Evolutionary conservation across 23 red algal species (phyloP), one percentile per base, ranked within the genome.

Genomic region (Gracilaria domingensis): DNA sequence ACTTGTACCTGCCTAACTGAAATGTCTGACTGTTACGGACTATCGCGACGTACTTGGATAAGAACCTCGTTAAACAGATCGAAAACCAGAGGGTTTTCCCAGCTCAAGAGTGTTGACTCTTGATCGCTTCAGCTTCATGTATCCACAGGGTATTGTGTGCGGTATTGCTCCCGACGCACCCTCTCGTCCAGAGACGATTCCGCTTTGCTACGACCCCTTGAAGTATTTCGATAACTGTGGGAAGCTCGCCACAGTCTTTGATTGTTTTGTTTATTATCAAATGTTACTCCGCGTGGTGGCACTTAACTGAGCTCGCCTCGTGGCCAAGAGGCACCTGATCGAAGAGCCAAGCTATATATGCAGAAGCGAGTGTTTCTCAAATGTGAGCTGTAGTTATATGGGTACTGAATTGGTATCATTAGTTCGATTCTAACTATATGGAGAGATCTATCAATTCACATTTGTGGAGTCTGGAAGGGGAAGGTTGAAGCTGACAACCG

Each of bases 1-100:
- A 89, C 48, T 62, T 89, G 34, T 79, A 89, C 55, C 74, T 89
- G 2, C 85, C 69, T 23, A 76, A 79, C 49, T 89, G 23, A 80
- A 58, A 64, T 2, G 44, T 48, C 24, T 77, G 72, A 48, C 32
- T 26, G 17, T 29, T 25, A 77, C 26, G 49, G 49, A 51, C 72
- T 51, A 77, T 4, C 72, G 30, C 72, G 24, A 23, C 2, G 44
- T 38, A 77, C 24, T 48, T 51, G 2, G 9, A 18, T 29, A 51
- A 77, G 2, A 48, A 25, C 29, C 21, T 12, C 42, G 72, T 17
- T 37, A 77, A 8, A 48, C 44, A 51, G 2, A 54, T 25, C 42
- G 49, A 51, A 48, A 32, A 48, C 23, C 24, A 21, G 16, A 29
- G 24, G 16, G 24, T 25, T 26, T 0, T 11, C 18, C 66, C 40